Percentiles rank a stretch among this genome's conserved stretches.
phyloP scores from a whole-genome alignment of 371 early-diverging fungal genomes.

The Mucor piriformis region DNA sequence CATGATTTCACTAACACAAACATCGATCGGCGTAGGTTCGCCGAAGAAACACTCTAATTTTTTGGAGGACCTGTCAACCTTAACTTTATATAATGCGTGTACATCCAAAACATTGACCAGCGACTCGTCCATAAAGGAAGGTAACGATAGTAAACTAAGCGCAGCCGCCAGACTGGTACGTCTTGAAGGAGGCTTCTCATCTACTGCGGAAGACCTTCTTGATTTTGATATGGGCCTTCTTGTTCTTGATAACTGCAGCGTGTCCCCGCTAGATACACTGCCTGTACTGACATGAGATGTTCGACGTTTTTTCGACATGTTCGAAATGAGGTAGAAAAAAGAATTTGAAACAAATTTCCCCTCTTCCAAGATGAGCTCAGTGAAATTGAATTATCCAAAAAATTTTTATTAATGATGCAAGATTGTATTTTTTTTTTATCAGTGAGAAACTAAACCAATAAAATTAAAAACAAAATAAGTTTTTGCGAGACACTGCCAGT shows the following conservation, averaged over 20 bases:
- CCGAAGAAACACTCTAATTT: constrained; percentile 62
- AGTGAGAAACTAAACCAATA: constrained; percentile 2
- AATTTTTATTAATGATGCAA: neutral
- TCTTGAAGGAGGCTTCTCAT: constrained; percentile 13
- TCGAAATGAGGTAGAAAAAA: neutral
- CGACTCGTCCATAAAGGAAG: constrained; percentile 7
- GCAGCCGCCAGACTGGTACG: constrained; percentile 15
- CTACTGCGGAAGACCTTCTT: constrained; percentile 35
- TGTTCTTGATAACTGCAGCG: constrained; percentile 21
- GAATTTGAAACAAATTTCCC: neutral
- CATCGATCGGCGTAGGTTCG: constrained; percentile 47
- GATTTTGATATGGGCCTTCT: constrained; percentile 37
- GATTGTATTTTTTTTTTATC: neutral
- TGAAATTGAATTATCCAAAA: too few relatives aligned
- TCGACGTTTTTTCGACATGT: constrained; percentile 19
- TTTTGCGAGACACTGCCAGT: neutral
- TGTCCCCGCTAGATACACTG: neutral
- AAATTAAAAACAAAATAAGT: neutral
- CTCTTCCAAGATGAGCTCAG: too few relatives aligned
- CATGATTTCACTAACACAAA: constrained; percentile 53
- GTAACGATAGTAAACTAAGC: constrained; percentile 22
- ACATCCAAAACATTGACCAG: constrained; percentile 25
- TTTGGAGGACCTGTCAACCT: constrained; percentile 25
- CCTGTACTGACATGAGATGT: constrained; percentile 4
- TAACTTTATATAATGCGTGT: constrained; percentile 38